Evolutionary conservation across 2,329 filamentous ascomycete species (phyloP).

Genomic region (Trichoderma atroviride): DNA sequence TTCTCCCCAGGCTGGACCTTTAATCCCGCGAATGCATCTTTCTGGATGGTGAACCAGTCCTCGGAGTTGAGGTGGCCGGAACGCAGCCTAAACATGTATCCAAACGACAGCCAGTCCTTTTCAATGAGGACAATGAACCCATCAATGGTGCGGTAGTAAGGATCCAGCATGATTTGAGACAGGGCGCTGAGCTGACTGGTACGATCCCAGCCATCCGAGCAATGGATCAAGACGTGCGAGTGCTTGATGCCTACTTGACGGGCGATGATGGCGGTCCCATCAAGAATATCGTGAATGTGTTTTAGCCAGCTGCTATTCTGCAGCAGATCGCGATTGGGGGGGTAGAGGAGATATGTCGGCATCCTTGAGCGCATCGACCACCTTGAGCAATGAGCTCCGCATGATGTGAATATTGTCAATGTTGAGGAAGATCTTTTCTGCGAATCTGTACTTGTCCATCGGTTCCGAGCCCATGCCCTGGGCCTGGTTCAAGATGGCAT

Average conservation of each 20-base stretch:
- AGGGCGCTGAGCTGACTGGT: constrained; percentile 93
- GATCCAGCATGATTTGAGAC: constrained; percentile 90
- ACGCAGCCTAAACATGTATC: constrained; percentile 95
- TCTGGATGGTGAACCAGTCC: constrained; percentile 90
- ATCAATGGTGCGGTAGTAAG: constrained; percentile 90
- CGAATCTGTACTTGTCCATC: constrained; percentile 95
- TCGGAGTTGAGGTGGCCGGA: constrained; percentile 85
- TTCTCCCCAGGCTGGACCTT: constrained; percentile 64
- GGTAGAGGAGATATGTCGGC: constrained; percentile 83
- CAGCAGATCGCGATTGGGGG: constrained; percentile 80
- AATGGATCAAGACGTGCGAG: constrained; percentile 94
- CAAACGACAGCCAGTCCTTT: constrained; percentile 97
- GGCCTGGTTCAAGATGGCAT: constrained; percentile 92
- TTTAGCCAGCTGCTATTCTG: constrained; percentile 87
- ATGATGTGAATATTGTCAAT: constrained; percentile 99
- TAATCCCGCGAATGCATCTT: constrained; percentile 70
- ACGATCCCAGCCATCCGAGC: constrained; percentile 97
- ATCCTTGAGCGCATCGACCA: constrained; percentile 89
- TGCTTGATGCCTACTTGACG: constrained; percentile 88
- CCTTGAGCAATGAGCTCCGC: constrained; percentile 84
- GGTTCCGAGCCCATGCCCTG: constrained; percentile 94
- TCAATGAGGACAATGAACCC: constrained; percentile 94
- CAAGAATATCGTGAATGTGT: constrained; percentile 81
- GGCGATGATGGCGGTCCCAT: constrained; percentile 82
- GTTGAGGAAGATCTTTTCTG: constrained; percentile 86